Evolutionary conservation across 2,329 filamentous ascomycete genomes (phyloP).

Genomic region (Nemania diffusa): DNA sequence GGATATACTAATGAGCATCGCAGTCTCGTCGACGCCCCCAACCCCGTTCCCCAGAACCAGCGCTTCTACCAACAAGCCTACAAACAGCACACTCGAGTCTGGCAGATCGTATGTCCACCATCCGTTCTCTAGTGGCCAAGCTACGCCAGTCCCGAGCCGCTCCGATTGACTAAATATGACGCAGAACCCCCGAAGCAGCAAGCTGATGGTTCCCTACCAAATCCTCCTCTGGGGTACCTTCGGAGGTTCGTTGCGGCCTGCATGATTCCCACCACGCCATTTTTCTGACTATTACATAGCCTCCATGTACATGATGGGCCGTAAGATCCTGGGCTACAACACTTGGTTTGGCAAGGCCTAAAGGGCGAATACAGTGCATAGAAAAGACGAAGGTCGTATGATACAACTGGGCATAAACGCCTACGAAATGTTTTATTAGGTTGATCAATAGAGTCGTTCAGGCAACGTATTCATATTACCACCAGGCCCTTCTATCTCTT

Average conservation of each 20-base stretch:
- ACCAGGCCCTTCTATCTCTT: slow-evolving; percentile 20
- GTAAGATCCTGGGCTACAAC: slow-evolving; percentile 81
- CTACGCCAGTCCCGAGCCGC: background rate
- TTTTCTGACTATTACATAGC: slow-evolving; percentile 51
- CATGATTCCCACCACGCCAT: slow-evolving; percentile 23
- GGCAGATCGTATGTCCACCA: slow-evolving; percentile 75
- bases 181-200: slow-evolving; percentile 72
- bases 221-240: slow-evolving; percentile 70
- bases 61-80: slow-evolving; percentile 79
- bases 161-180: slow-evolving; percentile 45
- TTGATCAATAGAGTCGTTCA: slow-evolving; percentile 39
- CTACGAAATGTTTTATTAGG: slow-evolving; percentile 35
- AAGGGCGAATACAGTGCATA: slow-evolving; percentile 28
- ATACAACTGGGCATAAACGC: slow-evolving; percentile 29
- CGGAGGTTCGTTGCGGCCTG: slow-evolving; percentile 63
- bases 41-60: slow-evolving; percentile 81
- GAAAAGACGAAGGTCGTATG: slow-evolving; percentile 26
- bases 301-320: slow-evolving; percentile 76
- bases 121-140: background rate
- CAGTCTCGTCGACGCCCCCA: slow-evolving; percentile 75
- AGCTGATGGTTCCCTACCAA: slow-evolving; percentile 76
- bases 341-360: slow-evolving; percentile 75
- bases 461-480: slow-evolving; percentile 34
- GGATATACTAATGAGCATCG: slow-evolving; percentile 47
- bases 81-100: slow-evolving; percentile 74